These are phyloP conservation scores for Testicularia cyperi DNA, from an alignment of 1,284 basidiomycete genomes.

Conservation along the genomic window DNA sequence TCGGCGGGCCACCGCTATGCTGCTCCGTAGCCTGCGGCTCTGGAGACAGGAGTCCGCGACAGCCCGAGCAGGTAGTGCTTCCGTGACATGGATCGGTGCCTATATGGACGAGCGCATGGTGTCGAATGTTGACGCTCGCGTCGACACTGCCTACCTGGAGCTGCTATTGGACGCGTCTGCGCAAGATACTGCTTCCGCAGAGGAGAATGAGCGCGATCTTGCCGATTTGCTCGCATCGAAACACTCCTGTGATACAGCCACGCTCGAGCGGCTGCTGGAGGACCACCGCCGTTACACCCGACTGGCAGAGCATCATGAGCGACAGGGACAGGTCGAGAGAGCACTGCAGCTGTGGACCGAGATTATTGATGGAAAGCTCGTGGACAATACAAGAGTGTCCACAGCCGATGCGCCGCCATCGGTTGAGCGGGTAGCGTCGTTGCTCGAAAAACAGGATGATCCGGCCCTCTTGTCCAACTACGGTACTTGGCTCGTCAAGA, in stretches of 20 bases:
- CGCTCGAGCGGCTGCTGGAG: too few relatives aligned
- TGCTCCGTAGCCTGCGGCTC: conserved; percentile 11
- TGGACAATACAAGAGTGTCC: neutral
- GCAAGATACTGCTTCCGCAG: too few relatives aligned
- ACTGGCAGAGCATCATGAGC: conserved; percentile 25
- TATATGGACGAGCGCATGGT: conserved; percentile 33
- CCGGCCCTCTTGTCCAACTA: conserved; percentile 19
- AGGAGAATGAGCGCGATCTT: too few relatives aligned
- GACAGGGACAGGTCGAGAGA: conserved; percentile 7
- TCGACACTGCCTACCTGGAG: conserved; percentile 18
- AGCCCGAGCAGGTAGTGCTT: too few relatives aligned
- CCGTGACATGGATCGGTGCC: conserved; percentile 7
- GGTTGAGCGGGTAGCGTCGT: conserved; percentile 15
- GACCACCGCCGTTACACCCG: too few relatives aligned
- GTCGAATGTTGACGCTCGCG: conserved; percentile 11
- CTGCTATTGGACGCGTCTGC: conserved; percentile 1
- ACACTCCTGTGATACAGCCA: conserved; percentile 20
- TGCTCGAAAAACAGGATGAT: conserved; percentile 15
- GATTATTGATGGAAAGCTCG: conserved; percentile 36
- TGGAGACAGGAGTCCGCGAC: conserved; percentile 10
- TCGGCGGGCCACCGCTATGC: conserved; percentile 26
- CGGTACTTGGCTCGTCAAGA: conserved; percentile 47
- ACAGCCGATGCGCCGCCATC: conserved; percentile 6
- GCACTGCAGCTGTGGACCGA: conserved; percentile 31
- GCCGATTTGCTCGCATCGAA: too few relatives aligned